These are phyloP conservation scores for Closterium sp. DNA, from an alignment of 139 green algal species.

Conservation along the genomic window DNA sequence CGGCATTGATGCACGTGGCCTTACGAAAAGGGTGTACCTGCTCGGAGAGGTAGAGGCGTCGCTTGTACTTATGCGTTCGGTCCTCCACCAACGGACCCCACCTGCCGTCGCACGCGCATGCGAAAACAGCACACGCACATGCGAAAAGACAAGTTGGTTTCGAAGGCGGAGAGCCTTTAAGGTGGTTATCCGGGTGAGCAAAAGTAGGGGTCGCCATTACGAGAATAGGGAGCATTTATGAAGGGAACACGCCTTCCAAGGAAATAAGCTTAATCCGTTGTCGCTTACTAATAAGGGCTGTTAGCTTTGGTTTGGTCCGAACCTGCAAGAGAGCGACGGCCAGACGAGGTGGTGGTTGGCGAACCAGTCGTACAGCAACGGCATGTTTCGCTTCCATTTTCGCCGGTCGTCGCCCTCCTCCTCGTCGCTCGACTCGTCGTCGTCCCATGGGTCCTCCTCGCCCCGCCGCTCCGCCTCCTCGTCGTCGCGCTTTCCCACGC, in stretches of 20 bases:
- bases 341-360: constrained; percentile 77
- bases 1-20: too few species aligned
- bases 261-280: not conserved
- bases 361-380: constrained; percentile 83
- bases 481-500: not conserved
- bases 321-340: constrained; percentile 79
- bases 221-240: too few species aligned
- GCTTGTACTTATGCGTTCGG: constrained; percentile 59
- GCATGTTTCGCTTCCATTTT: constrained; percentile 53
- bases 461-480: not conserved
- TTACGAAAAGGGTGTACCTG: too few species aligned
- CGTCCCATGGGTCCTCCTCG: not conserved
- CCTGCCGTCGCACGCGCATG: constrained; percentile 26
- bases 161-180: too few species aligned
- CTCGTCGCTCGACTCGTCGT: not conserved
- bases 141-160: too few species aligned
- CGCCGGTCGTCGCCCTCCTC: not conserved
- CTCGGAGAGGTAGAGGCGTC: constrained; percentile 84
- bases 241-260: too few species aligned
- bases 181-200: not conserved
- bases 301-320: not conserved
- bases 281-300: not conserved
- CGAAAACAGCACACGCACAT: too few species aligned
- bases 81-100: constrained; percentile 76
- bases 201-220: not conserved